These are phyloP conservation scores for Clitopilus hobsonii DNA, from an alignment of 768 basidiomycete species.

Conservation along the genomic window DNA sequence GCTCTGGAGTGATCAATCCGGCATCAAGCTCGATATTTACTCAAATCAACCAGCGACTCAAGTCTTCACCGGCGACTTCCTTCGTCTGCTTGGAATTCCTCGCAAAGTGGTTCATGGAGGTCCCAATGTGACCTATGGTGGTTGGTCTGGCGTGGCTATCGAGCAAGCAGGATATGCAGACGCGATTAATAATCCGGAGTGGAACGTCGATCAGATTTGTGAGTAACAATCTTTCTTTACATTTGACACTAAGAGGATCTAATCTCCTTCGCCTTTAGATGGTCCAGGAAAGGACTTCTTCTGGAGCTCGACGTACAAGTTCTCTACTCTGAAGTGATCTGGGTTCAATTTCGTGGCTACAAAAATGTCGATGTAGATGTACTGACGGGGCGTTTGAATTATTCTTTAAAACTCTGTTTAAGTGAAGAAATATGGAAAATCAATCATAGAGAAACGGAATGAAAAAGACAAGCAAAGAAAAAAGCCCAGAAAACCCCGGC, in stretches of 20 bases:
- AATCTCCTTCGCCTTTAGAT: constrained; percentile 22
- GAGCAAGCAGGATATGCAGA: constrained; percentile 51
- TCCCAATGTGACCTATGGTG: constrained; percentile 34
- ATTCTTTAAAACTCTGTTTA: too few relatives aligned
- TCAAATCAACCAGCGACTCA: constrained; percentile 49
- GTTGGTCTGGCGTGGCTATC: constrained; percentile 37
- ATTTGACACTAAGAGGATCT: neutral
- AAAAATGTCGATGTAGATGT: too few relatives aligned
- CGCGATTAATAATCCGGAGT: constrained; percentile 54
- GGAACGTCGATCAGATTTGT: constrained; percentile 51
- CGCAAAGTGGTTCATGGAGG: constrained; percentile 48
- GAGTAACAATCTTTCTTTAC: constrained; percentile 17
- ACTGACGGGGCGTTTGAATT: too few relatives aligned
- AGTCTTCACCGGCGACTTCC: constrained; percentile 41
- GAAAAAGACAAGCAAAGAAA: too few relatives aligned
- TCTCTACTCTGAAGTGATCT: constrained; percentile 27
- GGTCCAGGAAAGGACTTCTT: constrained; percentile 34
- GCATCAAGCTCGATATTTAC: constrained; percentile 39
- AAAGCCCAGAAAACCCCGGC: too few relatives aligned
- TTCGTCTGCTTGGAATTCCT: constrained; percentile 29
- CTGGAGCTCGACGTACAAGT: constrained; percentile 45
- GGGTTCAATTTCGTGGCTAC: too few relatives aligned
- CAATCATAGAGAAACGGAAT: too few relatives aligned
- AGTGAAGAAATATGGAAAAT: too few relatives aligned
- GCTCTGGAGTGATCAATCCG: constrained; percentile 28